Base-by-base conservation (phyloP, 2,329 filamentous ascomycete species). In the Trichoderma aggressivum region DNA sequence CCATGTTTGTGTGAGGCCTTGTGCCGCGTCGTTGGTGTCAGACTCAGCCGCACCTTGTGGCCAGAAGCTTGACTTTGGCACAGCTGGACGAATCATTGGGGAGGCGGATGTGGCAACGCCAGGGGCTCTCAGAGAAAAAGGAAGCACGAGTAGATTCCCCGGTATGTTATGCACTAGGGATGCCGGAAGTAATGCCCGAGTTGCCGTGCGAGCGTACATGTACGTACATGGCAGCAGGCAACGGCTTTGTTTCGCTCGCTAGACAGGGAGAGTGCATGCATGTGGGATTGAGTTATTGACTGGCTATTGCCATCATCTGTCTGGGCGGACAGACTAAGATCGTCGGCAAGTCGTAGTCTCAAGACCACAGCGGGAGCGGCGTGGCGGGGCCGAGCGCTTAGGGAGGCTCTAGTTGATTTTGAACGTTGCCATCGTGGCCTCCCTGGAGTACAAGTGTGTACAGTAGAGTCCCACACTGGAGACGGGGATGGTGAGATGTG, bases 301-400 rank as follows among this genome's bases (percentile, higher is more conserved):
- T 58, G 55, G 10, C 30, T 32, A n/a, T n/a, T 21, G 56, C n/a
- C 12, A 59, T 60, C 56, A 14, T 61, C 16, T 66, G 47, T 26
- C 10, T 66, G 47, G 18, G 50, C 58, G 32, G 63, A 30, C 36
- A 34, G 63, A 39, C 63, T 67, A 58, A 59, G 64, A 68, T 68
- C 64, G 64, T 18, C 64, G 28, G 26, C n/a, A 59, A 32, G 64
- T 26, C 55, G 36, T 16, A 58, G 64, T 24, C 36, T 11, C 24
- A 55, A 50, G 64, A 43, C 24, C 30, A 39, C 21, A 58, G 55
- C 64, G 64, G 64, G 53, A 58, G 34, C 26, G 55, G 64, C 64
- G 55, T 39, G 55, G 64, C 64, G 36, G 64, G 43, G 26, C 55
- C 64, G 55, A 32, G 55, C 36, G 64, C 53, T 60, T 59, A 60